Percentiles rank a stretch among this genome's conserved stretches.
Evolutionary conservation across 495 filamentous ascomycete genomes (phyloP).

Genomic region (Talaromyces wortmannii): DNA sequence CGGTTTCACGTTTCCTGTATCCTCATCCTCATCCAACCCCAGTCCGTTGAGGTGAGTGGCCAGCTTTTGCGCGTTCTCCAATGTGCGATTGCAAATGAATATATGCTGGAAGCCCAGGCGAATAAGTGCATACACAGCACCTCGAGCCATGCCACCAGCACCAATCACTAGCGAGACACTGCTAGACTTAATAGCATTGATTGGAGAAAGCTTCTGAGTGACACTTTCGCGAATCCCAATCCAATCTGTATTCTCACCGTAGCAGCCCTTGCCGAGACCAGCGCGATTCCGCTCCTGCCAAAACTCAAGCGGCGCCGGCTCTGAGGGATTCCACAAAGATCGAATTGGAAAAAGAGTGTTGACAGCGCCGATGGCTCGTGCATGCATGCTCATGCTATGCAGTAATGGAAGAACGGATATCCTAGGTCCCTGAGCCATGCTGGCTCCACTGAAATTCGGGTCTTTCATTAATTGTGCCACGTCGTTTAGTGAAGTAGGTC

Average conservation of each 20-base stretch:
- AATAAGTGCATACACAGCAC: constrained; percentile 73
- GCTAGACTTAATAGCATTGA: constrained; percentile 59
- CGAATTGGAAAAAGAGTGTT: constrained; percentile 69
- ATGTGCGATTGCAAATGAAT: constrained; percentile 65
- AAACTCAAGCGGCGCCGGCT: neutral
- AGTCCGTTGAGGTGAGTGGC: constrained; percentile 60
- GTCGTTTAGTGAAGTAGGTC: no score
- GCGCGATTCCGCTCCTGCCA: constrained; percentile 43
- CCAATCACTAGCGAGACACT: constrained; percentile 68
- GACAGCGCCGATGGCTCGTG: constrained; percentile 69
- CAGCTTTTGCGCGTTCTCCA: constrained; percentile 51
- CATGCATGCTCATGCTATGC: constrained; percentile 65
- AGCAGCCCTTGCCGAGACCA: constrained; percentile 57
- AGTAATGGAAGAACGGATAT: constrained; percentile 63
- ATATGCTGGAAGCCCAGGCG: constrained; percentile 70
- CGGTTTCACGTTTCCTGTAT: constrained; percentile 45
- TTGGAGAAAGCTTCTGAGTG: constrained; percentile 65
- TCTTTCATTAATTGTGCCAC: no score
- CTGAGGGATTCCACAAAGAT: neutral
- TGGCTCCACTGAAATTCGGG: constrained; percentile 66
- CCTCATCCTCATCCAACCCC: no score
- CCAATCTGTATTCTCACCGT: constrained; percentile 83
- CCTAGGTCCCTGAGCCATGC: constrained; percentile 68
- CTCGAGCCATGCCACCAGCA: constrained; percentile 74
- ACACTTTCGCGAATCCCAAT: constrained; percentile 67